Evolutionary conservation across 441 rosid genomes (phyloP).

Genomic region (Pelargonium exstipulatum): DNA sequence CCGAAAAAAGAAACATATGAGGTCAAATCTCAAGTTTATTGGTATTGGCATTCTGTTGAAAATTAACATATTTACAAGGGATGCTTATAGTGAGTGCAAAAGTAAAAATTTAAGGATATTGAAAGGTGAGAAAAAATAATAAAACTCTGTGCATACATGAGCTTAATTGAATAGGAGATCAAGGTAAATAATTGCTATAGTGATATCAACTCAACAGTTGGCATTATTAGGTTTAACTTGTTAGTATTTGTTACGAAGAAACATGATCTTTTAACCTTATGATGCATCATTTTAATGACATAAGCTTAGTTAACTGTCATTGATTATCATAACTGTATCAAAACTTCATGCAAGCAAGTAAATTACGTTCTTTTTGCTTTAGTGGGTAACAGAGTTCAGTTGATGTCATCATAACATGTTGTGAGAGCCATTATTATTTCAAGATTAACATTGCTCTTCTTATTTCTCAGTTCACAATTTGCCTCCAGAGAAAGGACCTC

Average conservation of each 20-base stretch:
- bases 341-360: not conserved
- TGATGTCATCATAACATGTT: conserved; percentile 7
- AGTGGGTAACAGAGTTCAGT: not conserved
- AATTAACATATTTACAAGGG: not conserved
- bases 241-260: not conserved
- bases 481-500: conserved; percentile 40
- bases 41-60: not conserved
- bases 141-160: not conserved
- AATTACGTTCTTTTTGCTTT: not conserved
- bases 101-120: not conserved
- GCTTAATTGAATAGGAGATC: not conserved
- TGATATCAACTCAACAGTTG: not conserved
- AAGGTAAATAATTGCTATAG: not conserved
- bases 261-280: not conserved
- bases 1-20: not conserved
- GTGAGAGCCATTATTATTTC: conserved; percentile 16
- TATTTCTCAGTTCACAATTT: conserved; percentile 36
- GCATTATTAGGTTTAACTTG: not conserved
- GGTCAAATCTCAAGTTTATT: not conserved
- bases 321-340: not conserved
- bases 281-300: not conserved
- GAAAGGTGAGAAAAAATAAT: not conserved
- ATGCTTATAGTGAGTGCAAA: not conserved
- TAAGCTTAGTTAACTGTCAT: not conserved
- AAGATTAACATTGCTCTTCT: conserved; percentile 20